Evolutionary conservation across 75 land plant genomes (phyloP).

Genomic region (Cryptomeria japonica): DNA sequence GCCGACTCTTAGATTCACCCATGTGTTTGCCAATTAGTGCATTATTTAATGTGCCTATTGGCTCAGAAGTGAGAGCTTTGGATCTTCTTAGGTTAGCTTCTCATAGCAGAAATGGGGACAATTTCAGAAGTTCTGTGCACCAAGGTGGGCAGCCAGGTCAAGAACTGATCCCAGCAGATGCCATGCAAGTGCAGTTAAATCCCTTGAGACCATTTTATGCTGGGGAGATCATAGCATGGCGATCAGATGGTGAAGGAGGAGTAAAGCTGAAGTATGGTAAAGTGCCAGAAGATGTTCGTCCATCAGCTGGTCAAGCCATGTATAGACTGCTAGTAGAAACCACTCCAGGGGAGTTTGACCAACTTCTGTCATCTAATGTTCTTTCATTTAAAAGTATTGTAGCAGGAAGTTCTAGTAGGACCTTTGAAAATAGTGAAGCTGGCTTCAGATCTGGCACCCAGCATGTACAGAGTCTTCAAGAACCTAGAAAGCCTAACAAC

Average conservation of each 20-base stretch:
- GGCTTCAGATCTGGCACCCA: not conserved
- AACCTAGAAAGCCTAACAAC: not conserved
- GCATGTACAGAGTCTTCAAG: constrained; percentile 3
- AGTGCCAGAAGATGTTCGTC: constrained; percentile 81
- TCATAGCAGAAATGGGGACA: not conserved
- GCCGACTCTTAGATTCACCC: constrained; percentile 68
- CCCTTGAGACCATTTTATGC: constrained; percentile 90
- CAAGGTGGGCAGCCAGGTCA: constrained; percentile 49
- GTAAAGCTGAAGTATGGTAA: constrained; percentile 83
- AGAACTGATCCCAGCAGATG: constrained; percentile 68
- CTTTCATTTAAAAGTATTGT: constrained; percentile 71
- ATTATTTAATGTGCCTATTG: constrained; percentile 63
- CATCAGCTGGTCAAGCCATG: constrained; percentile 85
- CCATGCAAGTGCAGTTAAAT: constrained; percentile 74
- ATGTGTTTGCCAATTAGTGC: constrained; percentile 63
- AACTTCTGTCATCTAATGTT: constrained; percentile 79
- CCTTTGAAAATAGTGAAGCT: constrained; percentile 6
- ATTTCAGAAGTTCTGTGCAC: not conserved
- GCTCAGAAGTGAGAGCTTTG: constrained; percentile 30
- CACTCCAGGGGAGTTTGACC: constrained; percentile 46
- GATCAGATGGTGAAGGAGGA: constrained; percentile 47
- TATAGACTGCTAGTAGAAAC: constrained; percentile 79
- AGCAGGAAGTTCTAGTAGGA: constrained; percentile 14
- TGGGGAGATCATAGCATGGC: constrained; percentile 94
- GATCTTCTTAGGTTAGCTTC: constrained; percentile 12